Percentiles rank a stretch among this genome's conserved stretches.
These are phyloP conservation scores for Aureobasidium pullulans DNA, from an alignment of 2,329 filamentous ascomycete species.

Conservation along the genomic window DNA sequence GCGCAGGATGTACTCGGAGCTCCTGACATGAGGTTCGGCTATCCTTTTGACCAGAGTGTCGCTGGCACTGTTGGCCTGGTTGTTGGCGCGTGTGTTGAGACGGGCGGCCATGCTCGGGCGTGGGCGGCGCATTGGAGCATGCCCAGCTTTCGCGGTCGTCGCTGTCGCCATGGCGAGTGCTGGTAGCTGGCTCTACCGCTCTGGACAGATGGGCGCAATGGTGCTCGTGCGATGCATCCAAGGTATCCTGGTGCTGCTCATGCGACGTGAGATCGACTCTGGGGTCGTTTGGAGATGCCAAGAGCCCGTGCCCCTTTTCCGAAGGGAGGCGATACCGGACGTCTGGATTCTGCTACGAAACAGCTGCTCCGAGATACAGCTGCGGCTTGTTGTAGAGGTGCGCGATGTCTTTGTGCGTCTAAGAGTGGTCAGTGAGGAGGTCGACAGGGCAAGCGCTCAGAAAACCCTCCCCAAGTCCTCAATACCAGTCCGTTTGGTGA, in stretches of 20 bases:
- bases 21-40: constrained; percentile 49
- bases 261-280: constrained; percentile 2
- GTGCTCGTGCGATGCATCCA: neutral
- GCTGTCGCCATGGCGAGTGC: constrained; percentile 26
- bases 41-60: constrained; percentile 20
- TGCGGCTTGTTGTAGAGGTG: too few species aligned
- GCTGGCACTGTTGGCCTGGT: constrained; percentile 21
- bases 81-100: constrained; percentile 2
- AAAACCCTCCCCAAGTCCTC: too few species aligned
- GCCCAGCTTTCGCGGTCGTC: constrained; percentile 27
- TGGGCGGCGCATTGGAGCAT: constrained; percentile 35
- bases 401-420: too few species aligned
- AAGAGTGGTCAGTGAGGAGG: too few species aligned
- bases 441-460: too few species aligned
- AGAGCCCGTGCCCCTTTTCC: neutral
- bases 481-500: too few species aligned
- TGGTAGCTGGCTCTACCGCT: neutral
- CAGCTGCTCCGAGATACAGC: too few species aligned
- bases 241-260: neutral
- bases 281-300: neutral
- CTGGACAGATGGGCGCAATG: neutral
- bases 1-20: constrained; percentile 69
- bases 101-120: constrained; percentile 26
- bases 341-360: too few species aligned
- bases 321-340: neutral